A percentile compares a stretch with the other conserved stretches of the same genome.
Evolutionary conservation across 345 rosid genomes (phyloP).

Genomic region (Turnera subulata): DNA sequence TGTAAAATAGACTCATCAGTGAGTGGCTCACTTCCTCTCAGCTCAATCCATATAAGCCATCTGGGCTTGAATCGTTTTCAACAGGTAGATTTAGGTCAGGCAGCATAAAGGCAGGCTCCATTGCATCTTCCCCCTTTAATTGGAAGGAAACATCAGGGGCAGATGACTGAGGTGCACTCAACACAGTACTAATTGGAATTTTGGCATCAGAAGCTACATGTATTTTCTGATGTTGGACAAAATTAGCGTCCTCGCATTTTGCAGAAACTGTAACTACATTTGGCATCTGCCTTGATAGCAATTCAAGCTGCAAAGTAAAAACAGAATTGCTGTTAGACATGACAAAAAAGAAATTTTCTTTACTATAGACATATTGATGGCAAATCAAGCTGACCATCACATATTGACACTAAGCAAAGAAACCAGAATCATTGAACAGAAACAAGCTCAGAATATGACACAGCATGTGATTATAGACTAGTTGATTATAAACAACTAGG

Average conservation of each 20-base stretch:
- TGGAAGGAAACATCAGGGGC: neutral
- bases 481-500: too few relatives aligned
- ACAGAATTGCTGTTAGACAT: neutral
- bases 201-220: slow-evolving; percentile 6
- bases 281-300: slow-evolving; percentile 4
- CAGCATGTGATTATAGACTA: neutral
- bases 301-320: slow-evolving; percentile 25
- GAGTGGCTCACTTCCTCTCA: too few relatives aligned
- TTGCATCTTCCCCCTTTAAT: slow-evolving; percentile 11
- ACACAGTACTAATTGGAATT: neutral
- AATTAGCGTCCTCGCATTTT: slow-evolving; percentile 7
- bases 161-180: too few relatives aligned
- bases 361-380: neutral
- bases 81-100: slow-evolving; percentile 65
- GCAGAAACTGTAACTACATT: neutral
- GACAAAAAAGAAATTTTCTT: too few relatives aligned
- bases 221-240: slow-evolving; percentile 2
- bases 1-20: too few relatives aligned
- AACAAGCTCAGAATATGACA: neutral
- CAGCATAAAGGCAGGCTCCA: slow-evolving; percentile 29
- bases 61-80: slow-evolving; percentile 28
- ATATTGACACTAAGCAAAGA: too few relatives aligned
- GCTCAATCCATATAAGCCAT: too few relatives aligned
- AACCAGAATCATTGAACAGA: too few relatives aligned
- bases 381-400: too few relatives aligned